Conservation (phyloP, 352 stramenopile species). For the Phytophthora melonis region DNA sequence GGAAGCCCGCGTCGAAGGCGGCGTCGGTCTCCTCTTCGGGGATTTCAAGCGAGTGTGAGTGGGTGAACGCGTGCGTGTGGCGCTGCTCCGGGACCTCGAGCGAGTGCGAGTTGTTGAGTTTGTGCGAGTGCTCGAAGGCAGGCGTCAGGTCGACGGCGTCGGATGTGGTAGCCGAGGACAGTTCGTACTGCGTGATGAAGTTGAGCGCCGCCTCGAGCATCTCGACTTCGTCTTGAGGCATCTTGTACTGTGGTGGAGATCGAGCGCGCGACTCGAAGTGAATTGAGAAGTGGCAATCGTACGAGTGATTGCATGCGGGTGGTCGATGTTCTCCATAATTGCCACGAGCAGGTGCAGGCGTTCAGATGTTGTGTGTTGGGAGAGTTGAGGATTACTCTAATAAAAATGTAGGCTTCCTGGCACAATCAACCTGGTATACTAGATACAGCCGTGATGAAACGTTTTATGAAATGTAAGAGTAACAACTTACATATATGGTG, state of each 20-base stretch:
- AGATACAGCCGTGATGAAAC: too few species aligned
- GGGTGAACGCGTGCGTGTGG: slow-evolving; percentile 8
- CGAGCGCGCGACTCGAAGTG: slow-evolving; percentile 2
- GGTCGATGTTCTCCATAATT: slow-evolving; percentile 3
- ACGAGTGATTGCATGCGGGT: not conserved
- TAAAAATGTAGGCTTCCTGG: not conserved
- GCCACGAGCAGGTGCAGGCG: slow-evolving; percentile 8
- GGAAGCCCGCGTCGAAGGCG: slow-evolving; percentile 18
- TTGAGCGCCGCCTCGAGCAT: slow-evolving; percentile 31
- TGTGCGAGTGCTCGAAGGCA: slow-evolving; percentile 28
- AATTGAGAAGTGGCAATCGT: slow-evolving; percentile 23
- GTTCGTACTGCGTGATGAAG: slow-evolving; percentile 38
- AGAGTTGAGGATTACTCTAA: slow-evolving; percentile 12
- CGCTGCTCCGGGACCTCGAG: slow-evolving; percentile 26
- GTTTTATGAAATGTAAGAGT: too few species aligned
- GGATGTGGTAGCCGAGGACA: not conserved
- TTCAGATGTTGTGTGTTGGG: not conserved
- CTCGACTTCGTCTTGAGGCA: slow-evolving; percentile 34
- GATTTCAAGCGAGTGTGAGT: slow-evolving; percentile 32
- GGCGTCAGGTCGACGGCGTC: slow-evolving; percentile 23
- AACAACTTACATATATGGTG: too few species aligned
- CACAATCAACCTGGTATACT: too few species aligned
- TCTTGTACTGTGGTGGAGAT: slow-evolving; percentile 1
- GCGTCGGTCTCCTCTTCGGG: slow-evolving; percentile 5
- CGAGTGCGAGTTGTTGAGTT: slow-evolving; percentile 31